Conservation (phyloP, 805 yeast species). For the Scheffersomyces amazonensis region DNA sequence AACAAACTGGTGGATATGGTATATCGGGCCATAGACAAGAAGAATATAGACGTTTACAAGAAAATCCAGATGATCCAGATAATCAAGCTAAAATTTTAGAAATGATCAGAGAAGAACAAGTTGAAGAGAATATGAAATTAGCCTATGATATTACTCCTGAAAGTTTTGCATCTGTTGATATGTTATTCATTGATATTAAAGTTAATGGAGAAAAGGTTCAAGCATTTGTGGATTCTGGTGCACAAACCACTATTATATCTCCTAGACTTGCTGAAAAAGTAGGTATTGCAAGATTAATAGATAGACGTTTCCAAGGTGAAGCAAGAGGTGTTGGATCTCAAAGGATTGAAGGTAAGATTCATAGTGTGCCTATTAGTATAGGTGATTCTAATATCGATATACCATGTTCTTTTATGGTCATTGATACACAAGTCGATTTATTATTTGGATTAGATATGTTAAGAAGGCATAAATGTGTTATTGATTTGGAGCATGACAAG, state of each 20-base stretch:
- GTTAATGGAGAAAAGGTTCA: conserved; percentile 79
- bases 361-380: conserved; percentile 80
- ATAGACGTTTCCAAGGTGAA: conserved; percentile 72
- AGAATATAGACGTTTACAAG: conserved; percentile 53
- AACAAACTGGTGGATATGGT: conserved; percentile 14
- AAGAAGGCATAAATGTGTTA: conserved; percentile 77
- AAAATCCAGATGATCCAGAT: conserved; percentile 69
- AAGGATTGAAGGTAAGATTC: conserved; percentile 77
- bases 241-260: conserved; percentile 83
- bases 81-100: conserved; percentile 66
- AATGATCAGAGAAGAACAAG: conserved; percentile 63
- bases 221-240: conserved; percentile 97
- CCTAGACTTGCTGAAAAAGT: conserved; percentile 72
- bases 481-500: conserved; percentile 67
- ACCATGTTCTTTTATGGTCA: conserved; percentile 38
- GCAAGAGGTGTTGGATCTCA: conserved; percentile 91
- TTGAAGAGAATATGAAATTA: conserved; percentile 73
- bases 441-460: conserved; percentile 89
- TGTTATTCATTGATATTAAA: conserved; percentile 77
- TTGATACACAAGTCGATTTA: conserved; percentile 72
- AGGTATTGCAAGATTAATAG: conserved; percentile 70
- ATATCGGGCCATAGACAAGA: conserved; percentile 13
- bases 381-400: conserved; percentile 46
- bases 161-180: conserved; percentile 73
- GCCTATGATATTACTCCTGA: conserved; percentile 93